Base-by-base conservation (phyloP, 2,329 filamentous ascomycete genomes). In the Alternaria brassicicola region DNA sequence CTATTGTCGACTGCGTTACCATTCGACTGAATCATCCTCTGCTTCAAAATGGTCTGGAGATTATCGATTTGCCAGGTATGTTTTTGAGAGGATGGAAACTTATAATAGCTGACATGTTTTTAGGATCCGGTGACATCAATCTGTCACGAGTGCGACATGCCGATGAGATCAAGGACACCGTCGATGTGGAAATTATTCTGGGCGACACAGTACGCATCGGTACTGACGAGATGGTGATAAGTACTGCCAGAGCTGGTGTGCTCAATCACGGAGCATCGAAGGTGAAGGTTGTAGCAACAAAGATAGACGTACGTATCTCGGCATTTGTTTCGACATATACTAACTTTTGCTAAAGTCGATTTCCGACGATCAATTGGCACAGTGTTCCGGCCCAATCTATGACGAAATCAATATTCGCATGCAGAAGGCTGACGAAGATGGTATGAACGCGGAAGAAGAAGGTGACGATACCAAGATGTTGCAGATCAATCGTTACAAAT, bases 81-180 rank as follows among this genome's bases (percentile, higher is more conserved):
- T 61, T 6, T 2, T 9, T 31, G 30, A 12, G 12, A 31, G 10
- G 8, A 10, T 10, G 30, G 12, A 10, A 12, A 31, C 8, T 10
- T 10, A 2, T 3, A 3, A 31, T 4, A 25, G 39, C 28, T 61
- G 50, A 62, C 43, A 4, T 4, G 15, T 13, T 9, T 8, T 3
- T 25, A 69, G 67, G 69, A 2, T 67, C 41, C n/a, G 68, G 68
- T 7, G 69, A 72, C 25, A 55, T 51, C n/a, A 72, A 72, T 30
- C 13, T 65, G 1, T 55, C 51, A 9, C 47, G 64, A 43, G 54
- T 42, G 2, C 58, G 61, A 3, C 65, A 69, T 38, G 59, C 61
- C 0, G 64, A 70, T 3, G 46, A 66, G 9, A 56, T 72, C 23
- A 67, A 64, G 35, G 53, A 65, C 12, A 61, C 23, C 2, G 66